These are phyloP conservation scores for Elsinoe arachidis DNA, from an alignment of 2,329 filamentous ascomycete species.

Conservation along the genomic window DNA sequence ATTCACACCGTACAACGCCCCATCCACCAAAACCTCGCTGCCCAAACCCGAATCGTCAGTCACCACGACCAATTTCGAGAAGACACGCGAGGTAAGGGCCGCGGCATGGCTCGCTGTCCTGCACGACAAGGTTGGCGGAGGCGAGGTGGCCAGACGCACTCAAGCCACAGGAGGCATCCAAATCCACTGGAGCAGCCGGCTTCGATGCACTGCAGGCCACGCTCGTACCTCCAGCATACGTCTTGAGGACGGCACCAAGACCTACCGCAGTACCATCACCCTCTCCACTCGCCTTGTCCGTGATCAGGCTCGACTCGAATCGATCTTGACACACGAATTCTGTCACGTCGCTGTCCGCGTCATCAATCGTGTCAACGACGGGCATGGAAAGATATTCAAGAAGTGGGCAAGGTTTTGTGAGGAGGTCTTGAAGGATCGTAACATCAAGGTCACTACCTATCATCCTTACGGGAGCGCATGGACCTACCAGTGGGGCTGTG, in stretches of 20 bases:
- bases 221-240: constrained; percentile 42
- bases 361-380: background rate
- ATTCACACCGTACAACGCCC: background rate
- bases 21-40: background rate
- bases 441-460: background rate
- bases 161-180: constrained; percentile 59
- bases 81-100: constrained; percentile 54
- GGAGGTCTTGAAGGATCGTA: background rate
- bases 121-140: constrained; percentile 54
- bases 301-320: background rate
- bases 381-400: background rate
- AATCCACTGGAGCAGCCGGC: constrained; percentile 66
- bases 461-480: background rate
- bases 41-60: background rate
- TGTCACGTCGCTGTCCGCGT: background rate
- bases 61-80: constrained; percentile 50
- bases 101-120: constrained; percentile 57
- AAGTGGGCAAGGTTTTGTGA: background rate
- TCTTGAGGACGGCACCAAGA: too few species aligned
- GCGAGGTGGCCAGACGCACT: constrained; percentile 52
- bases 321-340: background rate
- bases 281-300: background rate
- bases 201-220: constrained; percentile 66
- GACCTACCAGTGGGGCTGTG: background rate
- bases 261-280: background rate